These are phyloP conservation scores for Lodderomyces theae DNA, from an alignment of 1,139 yeast genomes.

Conservation along the genomic window DNA sequence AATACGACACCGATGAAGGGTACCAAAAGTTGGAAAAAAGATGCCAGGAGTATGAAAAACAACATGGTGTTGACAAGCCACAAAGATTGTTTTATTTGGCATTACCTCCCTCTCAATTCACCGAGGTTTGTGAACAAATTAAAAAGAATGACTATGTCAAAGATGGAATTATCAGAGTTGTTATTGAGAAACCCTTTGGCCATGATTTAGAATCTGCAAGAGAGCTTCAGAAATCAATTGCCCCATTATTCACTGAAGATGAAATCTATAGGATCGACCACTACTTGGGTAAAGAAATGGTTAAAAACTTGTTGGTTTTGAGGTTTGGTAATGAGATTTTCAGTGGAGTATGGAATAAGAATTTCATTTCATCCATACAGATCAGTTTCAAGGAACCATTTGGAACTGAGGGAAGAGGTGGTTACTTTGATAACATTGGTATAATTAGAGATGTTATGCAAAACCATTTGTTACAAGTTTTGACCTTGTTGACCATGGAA, in stretches of 20 bases:
- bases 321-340: conserved; percentile 88
- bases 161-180: conserved; percentile 72
- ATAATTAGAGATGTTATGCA: conserved; percentile 98
- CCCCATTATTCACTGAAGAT: conserved; percentile 86
- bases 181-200: conserved; percentile 97
- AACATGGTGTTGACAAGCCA: conserved; percentile 38
- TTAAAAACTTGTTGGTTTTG: conserved; percentile 82
- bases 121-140: conserved; percentile 70
- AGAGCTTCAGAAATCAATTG: conserved; percentile 68
- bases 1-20: conserved; percentile 78
- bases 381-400: conserved; percentile 93
- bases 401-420: conserved; percentile 99
- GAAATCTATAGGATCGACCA: conserved; percentile 96
- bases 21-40: conserved; percentile 53
- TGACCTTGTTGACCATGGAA: conserved; percentile 92
- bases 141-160: conserved; percentile 67
- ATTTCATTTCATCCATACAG: conserved; percentile 76
- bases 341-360: conserved; percentile 82
- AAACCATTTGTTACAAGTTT: conserved; percentile 90
- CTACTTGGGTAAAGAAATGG: conserved; percentile 97
- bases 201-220: conserved; percentile 80
- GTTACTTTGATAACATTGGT: conserved; percentile 93
- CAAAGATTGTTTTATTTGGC: conserved; percentile 89
- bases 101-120: conserved; percentile 90
- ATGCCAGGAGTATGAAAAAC: conserved; percentile 59